A percentile compares a stretch with the other conserved stretches of the same genome.
phyloP scores from a whole-genome alignment of 352 stramenopile genomes.

The Peronosclerospora sorghi region DNA sequence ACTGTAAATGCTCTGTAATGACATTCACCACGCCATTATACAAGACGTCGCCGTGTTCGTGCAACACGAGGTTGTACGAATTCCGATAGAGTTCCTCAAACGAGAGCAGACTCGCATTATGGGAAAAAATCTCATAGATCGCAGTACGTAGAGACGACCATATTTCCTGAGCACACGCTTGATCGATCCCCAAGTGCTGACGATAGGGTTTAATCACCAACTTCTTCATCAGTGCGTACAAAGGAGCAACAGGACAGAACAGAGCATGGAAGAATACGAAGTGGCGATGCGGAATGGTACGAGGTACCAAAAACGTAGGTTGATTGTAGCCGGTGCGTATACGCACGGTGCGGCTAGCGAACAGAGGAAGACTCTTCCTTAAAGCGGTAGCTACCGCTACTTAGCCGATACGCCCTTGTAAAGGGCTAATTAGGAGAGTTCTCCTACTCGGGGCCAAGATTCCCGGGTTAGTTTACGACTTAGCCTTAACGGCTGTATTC shows the following conservation, averaged over 20 bases:
- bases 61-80: conserved; percentile 98
- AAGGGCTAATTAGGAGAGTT: no score
- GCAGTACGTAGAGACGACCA: conserved; percentile 77
- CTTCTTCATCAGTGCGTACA: conserved; percentile 62
- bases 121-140: conserved; percentile 97
- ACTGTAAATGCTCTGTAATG: conserved; percentile 79
- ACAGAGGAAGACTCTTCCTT: no score
- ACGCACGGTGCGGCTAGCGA: no score
- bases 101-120: conserved; percentile 93
- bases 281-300: neutral
- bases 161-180: conserved; percentile 69
- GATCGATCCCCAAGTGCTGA: conserved; percentile 81
- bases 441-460: no score
- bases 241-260: neutral
- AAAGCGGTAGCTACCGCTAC: no score
- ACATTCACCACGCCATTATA: conserved; percentile 93
- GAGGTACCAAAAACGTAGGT: neutral
- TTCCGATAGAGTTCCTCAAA: conserved; percentile 98
- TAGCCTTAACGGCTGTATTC: no score
- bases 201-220: conserved; percentile 85
- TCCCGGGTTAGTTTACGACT: no score
- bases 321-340: no score
- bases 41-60: conserved; percentile 96
- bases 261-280: conserved; percentile 4
- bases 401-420: no score